A percentile compares a stretch with the other conserved stretches of the same genome.
These are phyloP conservation scores for Protomyces pachydermus DNA, from an alignment of 1,139 yeast genomes.

Conservation along the genomic window DNA sequence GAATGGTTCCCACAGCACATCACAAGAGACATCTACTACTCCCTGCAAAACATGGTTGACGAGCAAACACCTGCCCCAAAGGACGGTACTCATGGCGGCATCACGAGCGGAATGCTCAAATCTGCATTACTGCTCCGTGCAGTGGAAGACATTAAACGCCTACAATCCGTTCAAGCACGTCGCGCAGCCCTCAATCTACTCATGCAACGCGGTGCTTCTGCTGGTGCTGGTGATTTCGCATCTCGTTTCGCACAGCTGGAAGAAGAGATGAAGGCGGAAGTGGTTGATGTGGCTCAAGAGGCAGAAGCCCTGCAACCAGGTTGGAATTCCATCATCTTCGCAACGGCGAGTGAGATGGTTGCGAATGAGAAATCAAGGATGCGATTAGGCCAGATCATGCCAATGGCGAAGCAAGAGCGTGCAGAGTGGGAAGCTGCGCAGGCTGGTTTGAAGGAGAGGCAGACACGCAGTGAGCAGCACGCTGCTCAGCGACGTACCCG, in stretches of 20 bases:
- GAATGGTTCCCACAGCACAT: constrained; percentile 68
- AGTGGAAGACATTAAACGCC: constrained; percentile 63
- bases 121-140: constrained; percentile 74
- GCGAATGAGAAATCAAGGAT: constrained; percentile 23
- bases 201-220: constrained; percentile 62
- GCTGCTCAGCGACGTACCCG: not conserved
- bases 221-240: constrained; percentile 74
- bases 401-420: constrained; percentile 21
- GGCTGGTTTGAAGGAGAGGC: constrained; percentile 1
- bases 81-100: not conserved
- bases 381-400: constrained; percentile 18
- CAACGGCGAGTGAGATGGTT: constrained; percentile 70
- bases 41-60: constrained; percentile 40
- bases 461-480: not conserved
- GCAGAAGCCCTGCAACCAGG: constrained; percentile 69
- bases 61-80: not conserved
- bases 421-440: constrained; percentile 1
- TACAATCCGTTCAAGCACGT: constrained; percentile 65
- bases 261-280: constrained; percentile 73
- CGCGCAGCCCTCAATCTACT: constrained; percentile 63
- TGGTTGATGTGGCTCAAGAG: constrained; percentile 71
- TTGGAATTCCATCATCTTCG: constrained; percentile 74
- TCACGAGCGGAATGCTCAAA: constrained; percentile 12
- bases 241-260: constrained; percentile 73
- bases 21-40: constrained; percentile 59